Conservation (phyloP, 768 basidiomycete species). For the Russula earlei region DNA sequence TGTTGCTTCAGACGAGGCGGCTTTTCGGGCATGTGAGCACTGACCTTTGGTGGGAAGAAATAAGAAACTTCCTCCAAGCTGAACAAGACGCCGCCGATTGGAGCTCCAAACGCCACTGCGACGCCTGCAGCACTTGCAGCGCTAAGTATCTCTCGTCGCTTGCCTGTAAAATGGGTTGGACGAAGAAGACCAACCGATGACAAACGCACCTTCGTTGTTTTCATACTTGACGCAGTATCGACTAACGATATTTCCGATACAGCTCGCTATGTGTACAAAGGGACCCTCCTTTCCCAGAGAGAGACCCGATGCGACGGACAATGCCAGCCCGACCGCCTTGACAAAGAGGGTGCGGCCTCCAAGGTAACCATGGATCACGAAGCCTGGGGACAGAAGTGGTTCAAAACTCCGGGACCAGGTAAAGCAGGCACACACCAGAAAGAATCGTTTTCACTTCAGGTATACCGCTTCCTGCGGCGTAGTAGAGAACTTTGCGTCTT, state of each 20-base stretch:
- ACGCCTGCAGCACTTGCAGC: slow-evolving; percentile 97
- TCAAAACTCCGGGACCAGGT: not conserved
- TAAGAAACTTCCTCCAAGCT: slow-evolving; percentile 94
- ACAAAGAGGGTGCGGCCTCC: slow-evolving; percentile 84
- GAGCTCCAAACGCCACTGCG: slow-evolving; percentile 94
- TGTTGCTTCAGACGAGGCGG: not conserved
- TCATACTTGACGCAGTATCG: slow-evolving; percentile 85
- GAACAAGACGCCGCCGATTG: slow-evolving; percentile 88
- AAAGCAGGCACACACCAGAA: slow-evolving; percentile 42
- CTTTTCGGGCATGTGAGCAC: not conserved
- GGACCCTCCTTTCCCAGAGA: slow-evolving; percentile 74
- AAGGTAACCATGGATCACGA: slow-evolving; percentile 96
- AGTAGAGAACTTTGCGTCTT: slow-evolving; percentile 74
- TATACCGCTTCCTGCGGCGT: slow-evolving; percentile 94
- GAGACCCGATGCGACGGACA: slow-evolving; percentile 88
- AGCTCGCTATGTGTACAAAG: slow-evolving; percentile 89
- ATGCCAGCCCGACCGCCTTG: slow-evolving; percentile 79
- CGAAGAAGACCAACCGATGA: not conserved
- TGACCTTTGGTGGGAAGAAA: slow-evolving; percentile 89
- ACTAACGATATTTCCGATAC: slow-evolving; percentile 88
- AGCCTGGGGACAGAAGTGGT: slow-evolving; percentile 40
- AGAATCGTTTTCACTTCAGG: slow-evolving; percentile 95
- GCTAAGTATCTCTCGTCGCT: slow-evolving; percentile 88
- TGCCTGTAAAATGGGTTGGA: slow-evolving; percentile 40
- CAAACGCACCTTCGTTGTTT: slow-evolving; percentile 80